Percentiles rank a stretch among this genome's conserved stretches.
Conservation (phyloP, 139 green algal species). For the Chlamydomonas incerta region DNA sequence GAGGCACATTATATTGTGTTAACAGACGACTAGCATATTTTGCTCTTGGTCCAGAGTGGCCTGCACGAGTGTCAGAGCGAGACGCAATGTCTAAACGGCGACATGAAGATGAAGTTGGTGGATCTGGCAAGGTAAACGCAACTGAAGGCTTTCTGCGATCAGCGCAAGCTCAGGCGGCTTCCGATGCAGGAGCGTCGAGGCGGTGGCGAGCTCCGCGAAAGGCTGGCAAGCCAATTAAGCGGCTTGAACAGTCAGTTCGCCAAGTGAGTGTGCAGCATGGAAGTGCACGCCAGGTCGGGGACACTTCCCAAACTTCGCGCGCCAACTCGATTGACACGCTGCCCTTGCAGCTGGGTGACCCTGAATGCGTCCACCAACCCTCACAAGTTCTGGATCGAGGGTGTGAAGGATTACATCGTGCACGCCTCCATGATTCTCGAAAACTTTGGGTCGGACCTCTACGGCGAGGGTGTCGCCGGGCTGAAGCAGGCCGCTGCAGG, state of each 20-base stretch:
- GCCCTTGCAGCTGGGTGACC: conserved; percentile 11
- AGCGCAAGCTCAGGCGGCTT: background rate
- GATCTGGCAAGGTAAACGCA: background rate
- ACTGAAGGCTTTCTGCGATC: background rate
- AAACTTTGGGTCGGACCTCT: background rate
- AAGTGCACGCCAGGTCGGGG: too few species aligned
- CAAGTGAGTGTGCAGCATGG: background rate
- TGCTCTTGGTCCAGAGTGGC: too few species aligned
- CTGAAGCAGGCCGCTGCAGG: conserved; percentile 15
- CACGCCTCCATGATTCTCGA: conserved; percentile 8
- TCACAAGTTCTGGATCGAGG: conserved; percentile 24
- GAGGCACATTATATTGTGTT: too few species aligned
- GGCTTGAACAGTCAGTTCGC: conserved; percentile 19
- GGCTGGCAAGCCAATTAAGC: background rate
- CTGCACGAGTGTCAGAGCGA: too few species aligned
- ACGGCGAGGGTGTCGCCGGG: background rate
- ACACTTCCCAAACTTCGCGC: too few species aligned
- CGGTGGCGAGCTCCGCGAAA: background rate
- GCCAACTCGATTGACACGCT: background rate
- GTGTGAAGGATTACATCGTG: conserved; percentile 12
- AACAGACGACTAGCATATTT: too few species aligned
- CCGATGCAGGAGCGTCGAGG: conserved; percentile 4
- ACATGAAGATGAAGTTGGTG: background rate
- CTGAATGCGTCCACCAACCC: background rate
- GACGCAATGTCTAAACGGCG: background rate